Base-by-base conservation (phyloP, 78 protist genomes). In the Trichosphaerium sp. region DNA sequence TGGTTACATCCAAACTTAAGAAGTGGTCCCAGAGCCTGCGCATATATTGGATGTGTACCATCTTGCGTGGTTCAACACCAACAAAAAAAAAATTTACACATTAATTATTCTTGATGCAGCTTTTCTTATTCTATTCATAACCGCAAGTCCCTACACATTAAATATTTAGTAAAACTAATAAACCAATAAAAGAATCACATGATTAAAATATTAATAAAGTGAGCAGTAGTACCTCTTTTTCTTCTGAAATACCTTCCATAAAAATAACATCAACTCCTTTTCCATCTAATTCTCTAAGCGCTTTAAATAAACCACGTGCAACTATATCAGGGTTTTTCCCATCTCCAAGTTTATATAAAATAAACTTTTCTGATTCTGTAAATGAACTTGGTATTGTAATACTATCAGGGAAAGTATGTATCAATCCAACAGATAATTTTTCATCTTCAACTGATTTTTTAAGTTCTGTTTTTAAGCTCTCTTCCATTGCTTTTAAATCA, bases 141-240 rank as follows among this genome's bases (percentile, higher is more conserved):
- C 61, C 59, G 75, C 75, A 25, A 57, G n/a, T 18, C 75, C 75
- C 11, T n/a, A n/a, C n/a, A n/a, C n/a, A n/a, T n/a, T n/a, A n/a
- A n/a, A n/a, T n/a, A n/a, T n/a, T n/a, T n/a, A n/a, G n/a, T n/a
- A n/a, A n/a, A n/a, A n/a, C n/a, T n/a, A n/a, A n/a, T n/a, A n/a
- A n/a, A n/a, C n/a, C n/a, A n/a, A n/a, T n/a, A n/a, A n/a, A n/a
- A n/a, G n/a, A n/a, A n/a, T n/a, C n/a, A n/a, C n/a, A n/a, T n/a
- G n/a, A n/a, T n/a, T n/a, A n/a, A n/a, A n/a, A n/a, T n/a, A n/a
- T n/a, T n/a, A n/a, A n/a, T n/a, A n/a, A n/a, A n/a, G n/a, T n/a
- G n/a, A n/a, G n/a, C n/a, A n/a, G n/a, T n/a, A n/a, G n/a, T n/a
- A n/a, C n/a, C n/a, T 57, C 48, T 28, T 5, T 12, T 52, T 52